Percentiles rank a stretch among this genome's conserved stretches.
phyloP scores from a whole-genome alignment of 2,329 filamentous ascomycete species.

The Sporothrix humicola region DNA sequence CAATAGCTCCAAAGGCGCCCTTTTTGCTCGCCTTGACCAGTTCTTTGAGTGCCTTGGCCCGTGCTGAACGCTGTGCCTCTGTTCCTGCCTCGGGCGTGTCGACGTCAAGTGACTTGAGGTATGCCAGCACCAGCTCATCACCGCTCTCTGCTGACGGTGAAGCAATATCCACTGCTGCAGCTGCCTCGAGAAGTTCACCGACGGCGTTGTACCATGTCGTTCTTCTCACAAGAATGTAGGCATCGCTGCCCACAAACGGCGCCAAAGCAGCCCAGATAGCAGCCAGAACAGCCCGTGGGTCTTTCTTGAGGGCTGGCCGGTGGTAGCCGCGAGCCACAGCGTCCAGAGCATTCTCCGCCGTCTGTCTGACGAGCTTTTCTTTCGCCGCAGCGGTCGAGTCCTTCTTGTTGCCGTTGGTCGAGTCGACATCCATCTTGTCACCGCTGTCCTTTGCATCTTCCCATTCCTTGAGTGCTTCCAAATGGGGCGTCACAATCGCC shows the following conservation, averaged over 20 bases:
- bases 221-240: conserved; percentile 53
- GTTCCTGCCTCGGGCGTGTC: conserved; percentile 55
- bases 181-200: conserved; percentile 54
- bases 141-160: conserved; percentile 38
- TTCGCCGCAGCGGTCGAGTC: conserved; percentile 39
- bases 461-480: conserved; percentile 64
- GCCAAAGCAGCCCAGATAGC: conserved; percentile 50
- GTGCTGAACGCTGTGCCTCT: conserved; percentile 57
- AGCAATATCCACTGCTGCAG: conserved; percentile 39
- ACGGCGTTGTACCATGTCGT: conserved; percentile 60
- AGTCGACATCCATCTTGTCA: conserved; percentile 31
- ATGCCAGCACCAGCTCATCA: conserved; percentile 45
- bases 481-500: conserved; percentile 65
- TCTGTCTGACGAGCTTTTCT: conserved; percentile 51
- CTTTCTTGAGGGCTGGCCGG: conserved; percentile 47
- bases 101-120: conserved; percentile 56
- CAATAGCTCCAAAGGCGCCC: conserved; percentile 50
- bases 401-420: conserved; percentile 18
- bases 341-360: conserved; percentile 58
- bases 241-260: conserved; percentile 49
- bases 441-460: conserved; percentile 57
- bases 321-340: conserved; percentile 58
- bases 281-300: conserved; percentile 48
- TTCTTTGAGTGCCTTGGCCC: conserved; percentile 54
- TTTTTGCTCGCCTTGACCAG: conserved; percentile 51